These are phyloP conservation scores for Lathyrus sativus DNA, from an alignment of 306 rosid genomes.

Conservation along the genomic window DNA sequence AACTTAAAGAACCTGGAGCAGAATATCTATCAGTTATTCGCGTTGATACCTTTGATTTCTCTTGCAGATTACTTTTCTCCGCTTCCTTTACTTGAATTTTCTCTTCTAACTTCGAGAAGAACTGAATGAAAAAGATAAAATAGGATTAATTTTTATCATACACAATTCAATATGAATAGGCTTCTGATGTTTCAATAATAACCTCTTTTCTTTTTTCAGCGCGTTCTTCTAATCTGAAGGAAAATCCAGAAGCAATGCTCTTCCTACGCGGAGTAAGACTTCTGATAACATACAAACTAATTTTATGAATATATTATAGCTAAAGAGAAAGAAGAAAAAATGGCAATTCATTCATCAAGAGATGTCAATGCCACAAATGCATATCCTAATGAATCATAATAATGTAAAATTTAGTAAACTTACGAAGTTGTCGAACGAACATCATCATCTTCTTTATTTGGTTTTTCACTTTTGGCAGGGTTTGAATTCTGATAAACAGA, in stretches of 20 bases:
- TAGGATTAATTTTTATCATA: conserved; percentile 20
- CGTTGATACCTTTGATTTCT: conserved; percentile 73
- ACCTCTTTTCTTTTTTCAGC: conserved; percentile 98
- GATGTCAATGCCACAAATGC: conserved; percentile 17
- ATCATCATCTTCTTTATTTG: conserved; percentile 70
- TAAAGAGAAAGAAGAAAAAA: conserved; percentile 14
- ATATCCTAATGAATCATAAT: conserved; percentile 27
- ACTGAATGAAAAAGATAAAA: conserved; percentile 49
- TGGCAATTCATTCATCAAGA: conserved; percentile 14
- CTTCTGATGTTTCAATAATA: conserved; percentile 24
- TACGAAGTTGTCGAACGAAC: conserved; percentile 81
- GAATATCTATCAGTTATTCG: conserved; percentile 1
- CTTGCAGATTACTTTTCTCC: conserved; percentile 73
- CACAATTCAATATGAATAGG: conserved; percentile 12
- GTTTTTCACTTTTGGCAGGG: conserved; percentile 48
- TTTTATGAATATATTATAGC: conserved; percentile 18
- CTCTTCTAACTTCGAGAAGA: conserved; percentile 91
- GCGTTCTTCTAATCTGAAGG: conserved; percentile 87
- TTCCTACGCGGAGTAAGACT: conserved; percentile 51
- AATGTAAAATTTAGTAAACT: conserved; percentile 35
- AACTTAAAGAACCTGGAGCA: conserved; percentile 6
- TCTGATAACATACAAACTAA: conserved; percentile 47
- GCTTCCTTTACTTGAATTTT: conserved; percentile 89
- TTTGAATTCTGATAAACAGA: conserved; percentile 51
- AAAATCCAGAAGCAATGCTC: conserved; percentile 65